phyloP scores from a whole-genome alignment of 2,329 filamentous ascomycete species.

The Calonectria henricotiae region DNA sequence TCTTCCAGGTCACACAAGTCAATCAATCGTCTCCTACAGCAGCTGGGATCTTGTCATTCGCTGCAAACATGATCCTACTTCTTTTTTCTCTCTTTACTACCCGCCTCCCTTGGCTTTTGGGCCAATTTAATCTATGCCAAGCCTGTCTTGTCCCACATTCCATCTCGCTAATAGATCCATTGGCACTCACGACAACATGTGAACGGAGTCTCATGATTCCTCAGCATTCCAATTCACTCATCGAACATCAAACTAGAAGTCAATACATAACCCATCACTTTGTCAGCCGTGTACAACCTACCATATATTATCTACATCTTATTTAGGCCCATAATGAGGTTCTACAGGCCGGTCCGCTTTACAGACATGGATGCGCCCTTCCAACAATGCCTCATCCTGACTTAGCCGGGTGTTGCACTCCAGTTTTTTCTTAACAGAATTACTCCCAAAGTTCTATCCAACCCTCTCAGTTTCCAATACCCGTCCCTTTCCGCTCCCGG shows the following conservation, averaged over 20 bases:
- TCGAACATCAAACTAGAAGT: not conserved
- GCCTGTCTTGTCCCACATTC: slow-evolving; percentile 1
- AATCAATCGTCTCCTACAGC: slow-evolving; percentile 1
- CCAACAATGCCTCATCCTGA: slow-evolving; percentile 29
- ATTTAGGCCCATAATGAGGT: not conserved
- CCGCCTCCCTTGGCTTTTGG: not conserved
- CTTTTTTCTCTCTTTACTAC: too few species aligned
- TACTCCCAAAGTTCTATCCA: slow-evolving; percentile 26
- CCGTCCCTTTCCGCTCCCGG: slow-evolving; percentile 9
- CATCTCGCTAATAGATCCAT: slow-evolving; percentile 7
- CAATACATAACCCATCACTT: not conserved
- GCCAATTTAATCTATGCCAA: slow-evolving; percentile 5
- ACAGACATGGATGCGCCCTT: slow-evolving; percentile 8
- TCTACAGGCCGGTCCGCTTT: not conserved
- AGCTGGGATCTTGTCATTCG: not conserved
- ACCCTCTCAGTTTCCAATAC: not conserved
- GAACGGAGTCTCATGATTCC: not conserved
- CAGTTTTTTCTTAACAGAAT: slow-evolving; percentile 8
- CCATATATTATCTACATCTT: too few species aligned
- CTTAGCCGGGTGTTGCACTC: slow-evolving; percentile 30
- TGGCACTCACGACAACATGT: not conserved
- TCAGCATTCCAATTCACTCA: not conserved
- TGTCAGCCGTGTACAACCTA: too few species aligned
- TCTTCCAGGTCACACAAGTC: slow-evolving; percentile 22
- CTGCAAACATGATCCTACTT: not conserved